Base-by-base conservation (phyloP, 257 asterid genomes). In the Plantago major region DNA sequence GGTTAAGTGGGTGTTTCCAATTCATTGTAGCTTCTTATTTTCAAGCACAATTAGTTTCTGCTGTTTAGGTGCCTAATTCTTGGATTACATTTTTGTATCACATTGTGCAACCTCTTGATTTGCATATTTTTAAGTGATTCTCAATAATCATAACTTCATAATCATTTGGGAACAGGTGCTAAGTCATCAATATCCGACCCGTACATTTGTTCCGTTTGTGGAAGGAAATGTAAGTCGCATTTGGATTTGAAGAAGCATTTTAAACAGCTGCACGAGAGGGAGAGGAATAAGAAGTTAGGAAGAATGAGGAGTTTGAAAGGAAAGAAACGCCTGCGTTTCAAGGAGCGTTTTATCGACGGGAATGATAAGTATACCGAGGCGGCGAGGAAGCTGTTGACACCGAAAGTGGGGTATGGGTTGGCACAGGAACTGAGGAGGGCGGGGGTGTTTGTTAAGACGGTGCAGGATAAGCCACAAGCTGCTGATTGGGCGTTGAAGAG, bases 401-500 rank as follows among this genome's bases (percentile, higher is more conserved):
- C 94, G 1, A 85, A 85, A 73, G 68, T 64, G 4, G 98, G 98
- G 44, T 90, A 88, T 22, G 95, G 98, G 10, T 71, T 90, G 48
- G 95, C 91, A 0, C 80, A 79, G 49, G 98, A 90, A 78, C 80
- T 90, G 49, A 78, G 76, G 71, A 81, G 98, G 2, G 96, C 98
- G 8, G 98, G 95, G 71, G 92, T 91, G 61, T 86, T 58, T 45
- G 96, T 91, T 22, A 91, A 84, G 78, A 88, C 95, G 0, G 98
- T 91, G 61, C 81, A 81, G 70, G 98, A 91, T 71, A 90, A 87
- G 80, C 96, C 96, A 1, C 98, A 91, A 66, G 93, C 98, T 0
- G 98, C 98, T 10, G 95, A 91, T 79, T 91, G 87, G 95, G 98
- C 98, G 0, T 64, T 91, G 78, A 91, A 88, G 78, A 86, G 81